A percentile compares a stretch with the other conserved stretches of the same genome.
Conservation (phyloP, 805 yeast species). For the Hanseniaspora jakobsenii region DNA sequence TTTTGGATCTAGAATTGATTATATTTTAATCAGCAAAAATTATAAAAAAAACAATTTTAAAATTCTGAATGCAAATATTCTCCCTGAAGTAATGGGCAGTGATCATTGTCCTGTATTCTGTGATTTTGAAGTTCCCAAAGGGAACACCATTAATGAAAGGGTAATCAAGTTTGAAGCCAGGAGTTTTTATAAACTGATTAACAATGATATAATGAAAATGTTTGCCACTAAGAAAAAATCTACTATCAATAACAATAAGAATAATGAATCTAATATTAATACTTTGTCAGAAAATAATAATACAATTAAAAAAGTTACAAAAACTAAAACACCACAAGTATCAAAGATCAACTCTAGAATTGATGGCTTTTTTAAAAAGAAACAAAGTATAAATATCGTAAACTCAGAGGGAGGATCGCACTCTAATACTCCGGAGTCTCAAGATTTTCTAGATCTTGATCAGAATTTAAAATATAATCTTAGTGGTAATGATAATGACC, state of each 20-base stretch:
- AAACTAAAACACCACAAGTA: not conserved
- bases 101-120: constrained; percentile 89
- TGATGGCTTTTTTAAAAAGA: constrained; percentile 15
- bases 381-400: too few relatives aligned
- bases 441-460: too few relatives aligned
- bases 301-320: not conserved
- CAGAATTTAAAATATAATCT: too few relatives aligned
- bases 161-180: constrained; percentile 44
- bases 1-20: constrained; percentile 80
- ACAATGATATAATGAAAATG: constrained; percentile 29
- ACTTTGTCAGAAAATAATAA: too few relatives aligned
- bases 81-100: constrained; percentile 66
- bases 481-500: not conserved
- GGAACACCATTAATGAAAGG: not conserved
- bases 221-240: constrained; percentile 22
- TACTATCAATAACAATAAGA: not conserved
- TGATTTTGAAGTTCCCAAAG: constrained; percentile 37
- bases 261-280: too few relatives aligned
- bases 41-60: constrained; percentile 23
- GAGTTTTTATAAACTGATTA: constrained; percentile 33
- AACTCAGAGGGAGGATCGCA: too few relatives aligned
- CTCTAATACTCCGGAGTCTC: not conserved
- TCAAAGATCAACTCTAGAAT: not conserved
- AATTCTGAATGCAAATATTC: constrained; percentile 34
- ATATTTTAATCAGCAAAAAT: constrained; percentile 42